Evolutionary conservation across 1,139 yeast genomes (phyloP), one percentile per base, ranked within the genome.

Genomic region (Geotrichum carabidarum): DNA sequence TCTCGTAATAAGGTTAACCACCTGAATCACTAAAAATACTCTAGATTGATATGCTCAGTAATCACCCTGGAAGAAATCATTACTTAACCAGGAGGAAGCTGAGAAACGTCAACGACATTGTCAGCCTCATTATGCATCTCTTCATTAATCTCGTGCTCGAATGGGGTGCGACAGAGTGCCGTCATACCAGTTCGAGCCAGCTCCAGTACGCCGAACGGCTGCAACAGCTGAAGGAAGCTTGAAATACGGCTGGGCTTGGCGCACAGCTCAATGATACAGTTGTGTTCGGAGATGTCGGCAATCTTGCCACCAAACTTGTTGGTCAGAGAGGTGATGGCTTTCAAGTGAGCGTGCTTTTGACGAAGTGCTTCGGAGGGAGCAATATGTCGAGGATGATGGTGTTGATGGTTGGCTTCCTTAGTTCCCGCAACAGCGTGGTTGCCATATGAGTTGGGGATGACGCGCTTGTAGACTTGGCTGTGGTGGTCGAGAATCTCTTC

Each of bases 101-200:
- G 67, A 48, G 71, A 62, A 55, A 67, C 68, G 54, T 71, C 74
- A 48, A 64, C 57, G 61, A 82, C 80, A 58, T 84, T 88, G 50
- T 84, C 80, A 44, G 87, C 88, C 58, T 80, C 81, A 60, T 78
- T 77, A 30, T 75, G 72, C 14, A 77, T 80, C 36, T 78, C 82
- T n/a, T 34, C n/a, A 41, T 71, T 76, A 43, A 61, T 65, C 35
- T 72, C 79, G 37, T 64, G 64, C 56, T 79, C 84, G 65, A 89
- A 75, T 50, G 97, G 97, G 51, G 98, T 89, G 78, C 98, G 84
- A 67, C 98, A 95, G 66, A 93, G 78, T 8, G 98, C 99, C 90
- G 93, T 89, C 95, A 91, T 89, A 74, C 99, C 99, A 27, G 96
- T 86, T 74, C 99, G 83, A 49, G 98, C 96, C 64, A 93, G 86